A percentile compares a stretch with the other conserved stretches of the same genome.
These are phyloP conservation scores for Conoideocrella luteorostrata DNA, from an alignment of 2,329 filamentous ascomycete species.

Conservation along the genomic window DNA sequence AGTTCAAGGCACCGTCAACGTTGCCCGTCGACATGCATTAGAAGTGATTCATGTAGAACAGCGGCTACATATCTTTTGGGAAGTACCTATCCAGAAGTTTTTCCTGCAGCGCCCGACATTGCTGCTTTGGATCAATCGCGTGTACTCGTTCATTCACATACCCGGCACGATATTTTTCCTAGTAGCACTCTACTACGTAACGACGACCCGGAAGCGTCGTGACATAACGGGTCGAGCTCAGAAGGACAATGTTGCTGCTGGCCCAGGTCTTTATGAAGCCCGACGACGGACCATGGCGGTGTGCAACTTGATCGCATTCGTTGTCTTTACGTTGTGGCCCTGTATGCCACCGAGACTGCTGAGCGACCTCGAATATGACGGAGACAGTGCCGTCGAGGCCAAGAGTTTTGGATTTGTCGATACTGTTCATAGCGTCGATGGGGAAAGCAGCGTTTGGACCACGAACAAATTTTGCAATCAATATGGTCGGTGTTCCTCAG, in stretches of 20 bases:
- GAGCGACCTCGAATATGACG: constrained; percentile 48
- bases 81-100: constrained; percentile 35
- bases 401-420: constrained; percentile 57
- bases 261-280: constrained; percentile 45
- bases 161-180: constrained; percentile 67
- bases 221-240: constrained; percentile 19
- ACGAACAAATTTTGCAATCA: constrained; percentile 64
- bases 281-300: constrained; percentile 55
- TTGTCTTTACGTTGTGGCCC: constrained; percentile 56
- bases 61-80: constrained; percentile 56
- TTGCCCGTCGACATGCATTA: constrained; percentile 62
- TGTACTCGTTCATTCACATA: constrained; percentile 74
- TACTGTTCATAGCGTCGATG: constrained; percentile 45
- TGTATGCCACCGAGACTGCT: constrained; percentile 58
- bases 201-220: constrained; percentile 51
- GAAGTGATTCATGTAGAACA: constrained; percentile 63
- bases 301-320: constrained; percentile 54
- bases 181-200: constrained; percentile 61
- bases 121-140: constrained; percentile 64
- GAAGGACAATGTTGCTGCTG: constrained; percentile 26
- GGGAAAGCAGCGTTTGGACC: constrained; percentile 62
- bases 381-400: constrained; percentile 49
- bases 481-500: constrained; percentile 45
- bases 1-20: constrained; percentile 59
- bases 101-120: constrained; percentile 44